phyloP scores from a whole-genome alignment of 1,284 basidiomycete genomes.

The Boletus calvinii region DNA sequence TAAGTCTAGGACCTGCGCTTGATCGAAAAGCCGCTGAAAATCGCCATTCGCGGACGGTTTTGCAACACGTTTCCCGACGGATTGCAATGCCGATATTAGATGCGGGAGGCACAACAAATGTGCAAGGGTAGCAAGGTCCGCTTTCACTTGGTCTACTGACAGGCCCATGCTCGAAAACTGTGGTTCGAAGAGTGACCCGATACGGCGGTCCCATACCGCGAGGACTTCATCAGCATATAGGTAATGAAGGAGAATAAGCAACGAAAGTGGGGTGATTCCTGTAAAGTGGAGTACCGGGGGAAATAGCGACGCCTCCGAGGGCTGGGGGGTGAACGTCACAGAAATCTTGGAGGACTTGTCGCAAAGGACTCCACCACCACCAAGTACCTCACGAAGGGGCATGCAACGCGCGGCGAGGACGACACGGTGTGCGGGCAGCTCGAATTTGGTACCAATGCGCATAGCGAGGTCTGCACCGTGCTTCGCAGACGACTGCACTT shows the following conservation, averaged over 20 bases:
- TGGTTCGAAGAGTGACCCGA: slow-evolving; percentile 50
- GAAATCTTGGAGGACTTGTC: slow-evolving; percentile 37
- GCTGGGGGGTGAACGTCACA: slow-evolving; percentile 26
- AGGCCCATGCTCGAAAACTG: slow-evolving; percentile 43
- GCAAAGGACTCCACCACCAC: slow-evolving; percentile 30
- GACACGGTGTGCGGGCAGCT: slow-evolving; percentile 66
- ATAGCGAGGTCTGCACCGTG: slow-evolving; percentile 66
- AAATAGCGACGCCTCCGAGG: background rate
- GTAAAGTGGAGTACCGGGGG: slow-evolving; percentile 40
- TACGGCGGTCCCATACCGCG: slow-evolving; percentile 83
- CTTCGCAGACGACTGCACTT: slow-evolving; percentile 25
- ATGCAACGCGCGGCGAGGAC: slow-evolving; percentile 64
- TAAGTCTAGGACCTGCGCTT: slow-evolving; percentile 26
- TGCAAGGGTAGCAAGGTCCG: slow-evolving; percentile 60
- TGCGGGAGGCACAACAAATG: slow-evolving; percentile 52
- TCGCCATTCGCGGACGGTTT: slow-evolving; percentile 48
- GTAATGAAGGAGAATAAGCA: slow-evolving; percentile 82
- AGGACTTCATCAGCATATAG: slow-evolving; percentile 86
- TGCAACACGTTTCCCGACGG: slow-evolving; percentile 50
- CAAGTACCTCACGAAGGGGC: slow-evolving; percentile 47
- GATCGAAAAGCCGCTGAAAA: slow-evolving; percentile 47
- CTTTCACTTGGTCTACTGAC: slow-evolving; percentile 52
- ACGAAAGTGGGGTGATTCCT: slow-evolving; percentile 62
- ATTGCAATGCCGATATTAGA: slow-evolving; percentile 54
- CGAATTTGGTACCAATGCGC: slow-evolving; percentile 37